These are phyloP conservation scores for Globisporangium splendens DNA, from an alignment of 352 stramenopile genomes.

Conservation along the genomic window DNA sequence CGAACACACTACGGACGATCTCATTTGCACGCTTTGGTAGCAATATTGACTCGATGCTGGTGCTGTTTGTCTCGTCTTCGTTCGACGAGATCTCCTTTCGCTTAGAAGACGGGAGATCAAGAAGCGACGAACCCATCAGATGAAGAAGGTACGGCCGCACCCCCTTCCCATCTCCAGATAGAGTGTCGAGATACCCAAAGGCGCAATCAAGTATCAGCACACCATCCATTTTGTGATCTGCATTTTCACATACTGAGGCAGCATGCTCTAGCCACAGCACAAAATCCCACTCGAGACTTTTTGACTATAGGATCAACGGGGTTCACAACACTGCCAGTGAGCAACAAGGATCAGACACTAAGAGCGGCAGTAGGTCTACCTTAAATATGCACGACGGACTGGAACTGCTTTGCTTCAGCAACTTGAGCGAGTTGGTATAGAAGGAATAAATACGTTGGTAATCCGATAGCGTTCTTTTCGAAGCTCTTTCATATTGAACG, in stretches of 20 bases:
- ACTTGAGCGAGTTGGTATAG: conserved; percentile 27
- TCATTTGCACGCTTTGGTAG: conserved; percentile 3
- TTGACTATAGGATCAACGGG: conserved; percentile 21
- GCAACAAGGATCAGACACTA: background rate
- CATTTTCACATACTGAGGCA: conserved; percentile 37
- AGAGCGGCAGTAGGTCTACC: conserved; percentile 2
- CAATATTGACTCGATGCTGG: background rate
- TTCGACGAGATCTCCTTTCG: background rate
- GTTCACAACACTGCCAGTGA: background rate
- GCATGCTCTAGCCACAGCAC: conserved; percentile 66
- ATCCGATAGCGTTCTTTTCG: conserved; percentile 23
- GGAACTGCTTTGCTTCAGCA: conserved; percentile 6
- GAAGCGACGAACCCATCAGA: conserved; percentile 6
- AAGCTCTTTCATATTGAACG: conserved; percentile 52
- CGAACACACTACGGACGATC: conserved; percentile 2
- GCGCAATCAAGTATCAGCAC: conserved; percentile 36
- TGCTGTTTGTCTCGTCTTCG: conserved; percentile 1
- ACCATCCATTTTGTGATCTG: conserved; percentile 23
- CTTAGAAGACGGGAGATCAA: background rate
- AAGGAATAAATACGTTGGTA: conserved; percentile 31
- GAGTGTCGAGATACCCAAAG: conserved; percentile 25
- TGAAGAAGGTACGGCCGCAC: conserved; percentile 7
- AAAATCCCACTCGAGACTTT: conserved; percentile 46
- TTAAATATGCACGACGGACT: conserved; percentile 3
- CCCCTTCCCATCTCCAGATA: conserved; percentile 6